A percentile compares a stretch with the other conserved stretches of the same genome.
These are phyloP conservation scores for Fraxinus sp. DNA, from an alignment of 305 asterid species.

Conservation along the genomic window DNA sequence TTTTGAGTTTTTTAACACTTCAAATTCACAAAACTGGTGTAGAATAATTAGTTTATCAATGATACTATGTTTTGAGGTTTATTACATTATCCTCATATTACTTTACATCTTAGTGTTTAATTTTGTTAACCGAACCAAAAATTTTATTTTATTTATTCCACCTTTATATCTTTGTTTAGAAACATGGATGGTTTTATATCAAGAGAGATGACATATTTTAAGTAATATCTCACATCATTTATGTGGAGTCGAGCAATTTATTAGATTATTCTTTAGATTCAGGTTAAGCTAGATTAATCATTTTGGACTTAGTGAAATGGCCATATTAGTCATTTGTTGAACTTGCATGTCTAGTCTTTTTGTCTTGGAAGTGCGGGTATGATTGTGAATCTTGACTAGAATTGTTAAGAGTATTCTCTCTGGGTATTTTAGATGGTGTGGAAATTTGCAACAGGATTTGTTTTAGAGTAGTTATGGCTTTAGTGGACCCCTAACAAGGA, in stretches of 20 bases:
- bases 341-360: not conserved
- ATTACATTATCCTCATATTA: not conserved
- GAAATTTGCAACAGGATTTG: not conserved
- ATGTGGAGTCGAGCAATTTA: not conserved
- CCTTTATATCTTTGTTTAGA: not conserved
- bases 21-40: not conserved
- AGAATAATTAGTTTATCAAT: not conserved
- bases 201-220: not conserved
- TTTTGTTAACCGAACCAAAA: not conserved
- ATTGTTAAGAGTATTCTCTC: not conserved
- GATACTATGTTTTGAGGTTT: not conserved
- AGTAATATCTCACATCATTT: not conserved
- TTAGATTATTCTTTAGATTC: not conserved
- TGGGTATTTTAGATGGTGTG: not conserved
- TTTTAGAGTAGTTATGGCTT: not conserved
- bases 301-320: not conserved
- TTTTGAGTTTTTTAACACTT: not conserved
- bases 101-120: not conserved
- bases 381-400: not conserved
- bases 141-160: not conserved
- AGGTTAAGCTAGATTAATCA: not conserved
- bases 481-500: not conserved
- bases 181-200: not conserved
- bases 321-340: not conserved
- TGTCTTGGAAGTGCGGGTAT: not conserved